Conservation (phyloP, 176 grass and related monocot genomes). For the Melocanna baccifera region DNA sequence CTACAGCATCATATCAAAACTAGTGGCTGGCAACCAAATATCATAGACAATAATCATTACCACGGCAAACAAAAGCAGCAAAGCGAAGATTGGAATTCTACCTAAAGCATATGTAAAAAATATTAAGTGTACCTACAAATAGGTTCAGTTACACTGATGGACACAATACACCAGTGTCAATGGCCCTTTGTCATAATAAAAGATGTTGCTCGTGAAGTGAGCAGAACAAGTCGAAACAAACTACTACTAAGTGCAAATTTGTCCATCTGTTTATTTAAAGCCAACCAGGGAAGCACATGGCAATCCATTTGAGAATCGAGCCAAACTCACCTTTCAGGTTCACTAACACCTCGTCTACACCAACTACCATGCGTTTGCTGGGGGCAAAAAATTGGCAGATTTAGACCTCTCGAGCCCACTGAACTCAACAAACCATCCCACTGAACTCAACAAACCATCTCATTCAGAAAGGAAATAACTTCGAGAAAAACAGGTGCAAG, state of each 20-base stretch:
- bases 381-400: not conserved
- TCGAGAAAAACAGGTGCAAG: constrained; percentile 20
- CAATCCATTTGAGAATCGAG: not conserved
- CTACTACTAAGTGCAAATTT: not conserved
- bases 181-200: not conserved
- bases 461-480: constrained; percentile 19
- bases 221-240: not conserved
- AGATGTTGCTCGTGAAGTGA: not conserved
- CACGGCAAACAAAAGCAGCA: not conserved
- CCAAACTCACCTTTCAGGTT: not conserved
- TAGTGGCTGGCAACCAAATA: not conserved
- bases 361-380: not conserved
- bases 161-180: not conserved
- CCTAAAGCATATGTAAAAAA: not conserved
- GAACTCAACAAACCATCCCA: no score
- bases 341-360: not conserved
- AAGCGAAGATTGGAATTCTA: not conserved
- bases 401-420: not conserved
- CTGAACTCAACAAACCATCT: not conserved
- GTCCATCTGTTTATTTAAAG: not conserved
- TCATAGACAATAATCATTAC: not conserved
- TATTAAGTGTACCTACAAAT: not conserved
- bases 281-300: not conserved
- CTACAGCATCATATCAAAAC: not conserved
- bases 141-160: constrained; percentile 1